phyloP scores from a whole-genome alignment of 768 basidiomycete species.

The Tulasnella sp. region DNA sequence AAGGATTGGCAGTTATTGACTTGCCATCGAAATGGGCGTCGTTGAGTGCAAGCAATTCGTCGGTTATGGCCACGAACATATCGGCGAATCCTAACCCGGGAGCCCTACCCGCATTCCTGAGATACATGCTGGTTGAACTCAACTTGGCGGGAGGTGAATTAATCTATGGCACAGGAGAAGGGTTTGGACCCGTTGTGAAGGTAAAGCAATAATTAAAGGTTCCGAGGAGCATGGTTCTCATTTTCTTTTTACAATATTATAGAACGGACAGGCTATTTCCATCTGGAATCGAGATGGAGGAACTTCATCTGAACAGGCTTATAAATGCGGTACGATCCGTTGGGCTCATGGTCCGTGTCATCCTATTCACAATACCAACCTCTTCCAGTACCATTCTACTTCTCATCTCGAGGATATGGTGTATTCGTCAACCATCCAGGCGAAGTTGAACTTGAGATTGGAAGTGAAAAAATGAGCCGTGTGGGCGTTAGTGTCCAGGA shows the following conservation, averaged over 20 bases:
- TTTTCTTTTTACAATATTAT: not conserved
- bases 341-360: slow-evolving; percentile 14
- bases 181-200: slow-evolving; percentile 62
- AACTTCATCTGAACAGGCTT: slow-evolving; percentile 31
- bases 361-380: not conserved
- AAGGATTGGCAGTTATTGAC: slow-evolving; percentile 24
- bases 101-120: slow-evolving; percentile 31
- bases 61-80: slow-evolving; percentile 43
- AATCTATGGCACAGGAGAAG: slow-evolving; percentile 62
- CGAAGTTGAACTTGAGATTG: slow-evolving; percentile 53
- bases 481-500: slow-evolving; percentile 53
- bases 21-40: slow-evolving; percentile 23
- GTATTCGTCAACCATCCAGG: slow-evolving; percentile 63
- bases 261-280: slow-evolving; percentile 35
- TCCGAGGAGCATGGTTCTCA: slow-evolving; percentile 1
- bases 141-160: slow-evolving; percentile 56
- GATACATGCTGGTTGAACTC: slow-evolving; percentile 33
- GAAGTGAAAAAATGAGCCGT: slow-evolving; percentile 36
- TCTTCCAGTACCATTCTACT: slow-evolving; percentile 50
- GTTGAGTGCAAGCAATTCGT: slow-evolving; percentile 34
- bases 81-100: slow-evolving; percentile 43
- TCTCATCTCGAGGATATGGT: slow-evolving; percentile 58
- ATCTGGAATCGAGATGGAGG: slow-evolving; percentile 70
- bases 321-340: slow-evolving; percentile 25
- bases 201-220: slow-evolving; percentile 33